Percentiles rank a stretch among this genome's conserved stretches.
Conservation (phyloP, 768 basidiomycete species). For the Infundibulicybe gibba region DNA sequence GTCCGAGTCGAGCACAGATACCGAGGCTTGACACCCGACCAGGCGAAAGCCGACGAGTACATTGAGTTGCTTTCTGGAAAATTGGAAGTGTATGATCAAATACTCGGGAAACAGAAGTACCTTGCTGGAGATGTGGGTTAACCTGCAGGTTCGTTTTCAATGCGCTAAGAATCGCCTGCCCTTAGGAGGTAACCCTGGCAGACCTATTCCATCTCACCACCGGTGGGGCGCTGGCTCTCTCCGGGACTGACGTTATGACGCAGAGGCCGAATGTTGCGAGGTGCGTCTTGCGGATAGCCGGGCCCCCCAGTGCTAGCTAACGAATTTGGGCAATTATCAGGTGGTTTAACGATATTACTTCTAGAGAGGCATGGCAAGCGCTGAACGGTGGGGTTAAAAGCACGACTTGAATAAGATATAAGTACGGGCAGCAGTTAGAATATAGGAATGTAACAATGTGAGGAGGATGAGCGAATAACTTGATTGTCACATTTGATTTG, state of each 20-base stretch:
- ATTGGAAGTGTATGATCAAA: conserved; percentile 39
- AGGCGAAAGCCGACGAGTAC: conserved; percentile 15
- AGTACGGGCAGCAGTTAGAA: no score
- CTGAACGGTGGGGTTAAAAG: no score
- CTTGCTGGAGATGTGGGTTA: conserved; percentile 40
- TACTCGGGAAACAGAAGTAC: conserved; percentile 41
- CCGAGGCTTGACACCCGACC: conserved; percentile 4
- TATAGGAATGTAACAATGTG: no score
- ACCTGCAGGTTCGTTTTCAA: neutral
- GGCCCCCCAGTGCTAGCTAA: neutral
- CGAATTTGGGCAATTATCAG: conserved; percentile 12
- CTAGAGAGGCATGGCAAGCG: conserved; percentile 36
- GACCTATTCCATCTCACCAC: conserved; percentile 39
- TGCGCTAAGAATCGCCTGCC: neutral
- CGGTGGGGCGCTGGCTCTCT: conserved; percentile 11
- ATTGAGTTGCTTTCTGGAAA: conserved; percentile 22
- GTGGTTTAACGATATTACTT: conserved; percentile 46
- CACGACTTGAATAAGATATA: no score
- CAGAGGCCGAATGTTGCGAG: conserved; percentile 37
- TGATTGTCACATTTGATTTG: no score
- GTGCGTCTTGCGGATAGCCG: conserved; percentile 11
- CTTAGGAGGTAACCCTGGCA: conserved; percentile 30
- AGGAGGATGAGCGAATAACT: no score
- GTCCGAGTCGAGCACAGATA: neutral
- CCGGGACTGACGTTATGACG: conserved; percentile 18